phyloP scores from a whole-genome alignment of 129 eudicot genomes.

The Tagetes patula region DNA sequence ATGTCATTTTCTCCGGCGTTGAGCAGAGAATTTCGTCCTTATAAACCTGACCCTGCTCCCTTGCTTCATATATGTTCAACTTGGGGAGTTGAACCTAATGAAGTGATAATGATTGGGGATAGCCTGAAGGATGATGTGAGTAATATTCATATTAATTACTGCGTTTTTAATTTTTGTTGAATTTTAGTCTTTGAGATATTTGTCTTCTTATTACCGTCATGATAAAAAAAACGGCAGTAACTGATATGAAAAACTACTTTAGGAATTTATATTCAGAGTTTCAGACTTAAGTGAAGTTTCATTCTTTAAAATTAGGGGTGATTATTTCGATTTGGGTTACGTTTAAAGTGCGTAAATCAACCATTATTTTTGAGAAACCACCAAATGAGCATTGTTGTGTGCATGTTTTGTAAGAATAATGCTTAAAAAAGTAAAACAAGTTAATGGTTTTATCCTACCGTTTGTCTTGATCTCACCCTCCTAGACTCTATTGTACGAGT shows the following conservation, averaged over 20 bases:
- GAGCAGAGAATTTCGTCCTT: conserved; percentile 95
- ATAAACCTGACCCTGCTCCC: conserved; percentile 95
- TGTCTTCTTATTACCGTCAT: neutral
- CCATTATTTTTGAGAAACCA: neutral
- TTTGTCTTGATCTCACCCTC: too few relatives aligned
- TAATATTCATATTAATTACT: conserved; percentile 6
- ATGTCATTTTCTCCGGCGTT: conserved; percentile 83
- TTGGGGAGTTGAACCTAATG: conserved; percentile 80
- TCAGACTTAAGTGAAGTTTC: conserved; percentile 1
- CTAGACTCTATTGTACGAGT: too few relatives aligned
- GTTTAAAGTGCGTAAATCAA: neutral
- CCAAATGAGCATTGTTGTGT: neutral
- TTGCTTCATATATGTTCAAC: conserved; percentile 81
- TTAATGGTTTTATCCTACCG: too few relatives aligned
- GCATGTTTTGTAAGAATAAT: neutral
- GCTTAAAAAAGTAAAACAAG: too few relatives aligned
- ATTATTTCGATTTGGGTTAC: neutral
- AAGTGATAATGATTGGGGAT: conserved; percentile 98
- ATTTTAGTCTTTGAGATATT: neutral
- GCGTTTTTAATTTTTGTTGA: neutral
- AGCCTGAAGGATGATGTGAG: conserved; percentile 97
- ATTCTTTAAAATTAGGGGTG: neutral
- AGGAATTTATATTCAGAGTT: neutral
- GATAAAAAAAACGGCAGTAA: neutral
- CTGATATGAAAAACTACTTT: neutral